A percentile compares a stretch with the other conserved stretches of the same genome.
Conservation (phyloP, 208 protist genomes). For the Crithidia brevicula region DNA sequence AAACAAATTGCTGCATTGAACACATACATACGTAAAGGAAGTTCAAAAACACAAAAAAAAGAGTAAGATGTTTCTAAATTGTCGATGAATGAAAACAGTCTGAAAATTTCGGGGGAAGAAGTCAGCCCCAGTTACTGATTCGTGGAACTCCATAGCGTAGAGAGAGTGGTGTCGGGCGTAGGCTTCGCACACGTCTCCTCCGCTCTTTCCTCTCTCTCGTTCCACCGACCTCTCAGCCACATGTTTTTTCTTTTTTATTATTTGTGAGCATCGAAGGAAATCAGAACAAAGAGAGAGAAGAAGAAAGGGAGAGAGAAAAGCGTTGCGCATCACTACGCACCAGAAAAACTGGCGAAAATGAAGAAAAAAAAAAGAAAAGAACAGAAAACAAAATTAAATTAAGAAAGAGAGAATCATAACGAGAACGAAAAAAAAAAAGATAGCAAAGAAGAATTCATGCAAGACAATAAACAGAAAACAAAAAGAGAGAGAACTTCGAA, state of each 20-base stretch:
- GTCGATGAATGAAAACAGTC: constrained; percentile 17
- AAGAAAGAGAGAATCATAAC: constrained; percentile 18
- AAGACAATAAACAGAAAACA: not conserved
- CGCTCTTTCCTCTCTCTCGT: not conserved
- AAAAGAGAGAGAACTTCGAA: not conserved
- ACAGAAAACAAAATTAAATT: constrained; percentile 7
- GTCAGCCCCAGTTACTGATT: constrained; percentile 58
- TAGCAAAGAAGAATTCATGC: not conserved
- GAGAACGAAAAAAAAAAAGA: constrained; percentile 5
- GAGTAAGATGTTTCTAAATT: not conserved
- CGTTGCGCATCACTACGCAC: constrained; percentile 2
- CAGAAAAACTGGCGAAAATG: constrained; percentile 30
- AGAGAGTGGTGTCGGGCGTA: constrained; percentile 72
- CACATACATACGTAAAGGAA: too few relatives aligned
- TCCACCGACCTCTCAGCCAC: not conserved
- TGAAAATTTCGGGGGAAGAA: constrained; percentile 65
- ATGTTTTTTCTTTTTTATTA: not conserved
- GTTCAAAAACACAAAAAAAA: constrained; percentile 1
- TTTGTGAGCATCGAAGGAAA: not conserved
- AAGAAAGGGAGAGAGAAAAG: not conserved
- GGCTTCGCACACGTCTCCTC: not conserved
- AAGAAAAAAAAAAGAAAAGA: constrained; percentile 24
- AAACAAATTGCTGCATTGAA: too few relatives aligned
- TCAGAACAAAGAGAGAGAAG: not conserved
- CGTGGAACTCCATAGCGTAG: constrained; percentile 32